Evolutionary conservation across 306 rosid genomes (phyloP), one percentile per base, ranked within the genome.

Genomic region (Dryas drummondii): DNA sequence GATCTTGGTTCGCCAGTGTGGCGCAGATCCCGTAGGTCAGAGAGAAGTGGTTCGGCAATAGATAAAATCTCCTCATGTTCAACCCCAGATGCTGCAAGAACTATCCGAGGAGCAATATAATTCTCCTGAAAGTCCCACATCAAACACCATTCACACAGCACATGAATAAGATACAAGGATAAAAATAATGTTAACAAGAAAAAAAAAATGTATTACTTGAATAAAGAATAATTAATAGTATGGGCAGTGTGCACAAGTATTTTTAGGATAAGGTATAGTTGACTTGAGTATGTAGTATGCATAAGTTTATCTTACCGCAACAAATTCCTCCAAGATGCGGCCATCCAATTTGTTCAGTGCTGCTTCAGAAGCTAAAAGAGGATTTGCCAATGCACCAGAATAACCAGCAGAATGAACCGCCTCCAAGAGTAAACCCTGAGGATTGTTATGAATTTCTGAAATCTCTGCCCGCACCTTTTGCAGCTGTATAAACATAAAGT

Each of bases 381-480:
- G 98, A 89, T 86, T 85, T 69, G 91, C 93, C 87, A 96, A 84
- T 73, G 97, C 97, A 74, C 99, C 99, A 66, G 88, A 67, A 82
- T 90, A 96, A 68, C 96, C 99, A 73, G 97, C 92, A 27, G 99
- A 92, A 81, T 92, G 99, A 81, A 92, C 79, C 71, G 94, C 97
- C 84, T 96, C 99, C 89, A 96, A 80, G 56, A 96, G 97, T 84
- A 96, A 82, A 63, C 94, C 96, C 71, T 92, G 98, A 55, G 99
- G 98, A 85, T 96, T 96, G 56, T 90, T 90, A 37, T 88, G 70
- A 71, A 89, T 88, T 77, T 90, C 99, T 42, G 76, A 90, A 82
- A 96, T 86, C 79, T 92, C 99, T 77, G 89, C 85, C 80, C 76
- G 88, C 80, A 96, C 81, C 90, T 92, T 96, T 49, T 50, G 81